phyloP scores from a whole-genome alignment of 1,284 basidiomycete species.

The Cryptococcus maquisensis region DNA sequence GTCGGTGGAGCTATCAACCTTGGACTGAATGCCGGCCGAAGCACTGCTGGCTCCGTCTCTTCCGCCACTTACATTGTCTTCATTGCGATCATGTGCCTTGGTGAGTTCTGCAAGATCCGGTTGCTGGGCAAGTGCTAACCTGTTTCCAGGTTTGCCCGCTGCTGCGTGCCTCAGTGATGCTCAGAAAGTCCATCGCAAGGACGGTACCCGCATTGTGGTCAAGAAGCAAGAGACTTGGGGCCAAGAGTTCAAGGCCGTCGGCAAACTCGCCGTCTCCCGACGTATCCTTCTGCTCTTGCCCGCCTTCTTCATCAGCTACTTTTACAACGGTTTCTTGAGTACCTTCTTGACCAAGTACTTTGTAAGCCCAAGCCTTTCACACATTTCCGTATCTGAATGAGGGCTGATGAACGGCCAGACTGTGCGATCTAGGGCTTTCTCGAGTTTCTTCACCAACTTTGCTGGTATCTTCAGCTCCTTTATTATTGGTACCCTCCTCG shows the following conservation, averaged over 20 bases:
- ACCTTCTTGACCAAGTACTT: constrained; percentile 34
- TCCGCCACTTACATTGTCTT: constrained; percentile 34
- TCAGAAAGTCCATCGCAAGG: constrained; percentile 28
- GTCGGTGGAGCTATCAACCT: constrained; percentile 42
- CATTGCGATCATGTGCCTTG: constrained; percentile 32
- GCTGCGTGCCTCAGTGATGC: constrained; percentile 22
- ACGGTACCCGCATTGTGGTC: constrained; percentile 21
- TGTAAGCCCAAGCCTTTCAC: too few species aligned
- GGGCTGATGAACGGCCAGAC: too few species aligned
- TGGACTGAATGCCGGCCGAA: constrained; percentile 28
- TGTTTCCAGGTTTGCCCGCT: constrained; percentile 22
- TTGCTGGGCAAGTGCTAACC: too few species aligned
- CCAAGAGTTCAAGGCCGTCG: constrained; percentile 23
- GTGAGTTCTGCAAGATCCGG: too few species aligned
- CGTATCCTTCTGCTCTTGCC: constrained; percentile 28
- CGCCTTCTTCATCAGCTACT: constrained; percentile 31
- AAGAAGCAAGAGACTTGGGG: constrained; percentile 14
- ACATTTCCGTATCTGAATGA: too few species aligned
- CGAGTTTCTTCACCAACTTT: constrained; percentile 34
- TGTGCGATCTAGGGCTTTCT: constrained; percentile 34
- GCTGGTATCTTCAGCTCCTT: constrained; percentile 30
- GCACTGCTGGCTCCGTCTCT: constrained; percentile 25
- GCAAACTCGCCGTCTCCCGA: constrained; percentile 14
- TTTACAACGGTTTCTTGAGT: constrained; percentile 29
- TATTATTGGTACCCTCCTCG: constrained; percentile 27